Base-by-base conservation (phyloP, 2,329 filamentous ascomycete species). In the Fusarium sp. region DNA sequence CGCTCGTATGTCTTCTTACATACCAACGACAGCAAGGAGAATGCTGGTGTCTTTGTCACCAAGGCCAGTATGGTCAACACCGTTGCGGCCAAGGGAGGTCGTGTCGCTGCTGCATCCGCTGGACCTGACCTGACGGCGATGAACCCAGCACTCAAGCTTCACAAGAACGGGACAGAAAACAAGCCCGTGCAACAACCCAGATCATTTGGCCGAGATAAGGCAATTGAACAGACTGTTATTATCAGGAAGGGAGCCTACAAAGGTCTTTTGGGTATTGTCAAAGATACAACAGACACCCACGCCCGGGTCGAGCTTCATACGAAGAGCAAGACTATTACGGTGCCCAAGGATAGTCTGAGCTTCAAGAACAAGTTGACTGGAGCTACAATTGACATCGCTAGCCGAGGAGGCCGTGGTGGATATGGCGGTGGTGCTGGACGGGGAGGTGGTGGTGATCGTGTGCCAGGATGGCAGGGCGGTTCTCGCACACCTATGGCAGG, bases 281-380 rank as follows among this genome's bases (percentile, higher is more conserved):
- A 98, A 81, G 96, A 98, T 80, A 93, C 96, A 2, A 97, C 94
- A 12, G 95, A 97, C 77, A 90, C 90, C 7, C 90, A 93, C 78
- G 96, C 94, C 36, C 93, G 95, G 72, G 93, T 99, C 47, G 96
- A 99, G 83, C 86, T 99, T 44, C 96, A 98, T 81, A 95, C 95
- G 11, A 98, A 97, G 85, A 94, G 92, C 84, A 98, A 98, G 86
- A 93, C 94, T 22, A 90, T 98, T 70, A 95, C 92, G 13, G 90
- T 98, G 41, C 89, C 91, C 26, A 97, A 97, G 80, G 91, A 93
- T 17, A 90, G 92, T 65, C 85, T 99, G n/a, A 90, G 90, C 31
- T 93, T 97, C 84, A 95, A 96, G 82, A 96, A 99, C 85, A 93
- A 90, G 71, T 83, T 92, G 63, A 96, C 93, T 8, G 95, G 95